Base-by-base conservation (phyloP, 306 rosid genomes). In the Quercus agrifolia region DNA sequence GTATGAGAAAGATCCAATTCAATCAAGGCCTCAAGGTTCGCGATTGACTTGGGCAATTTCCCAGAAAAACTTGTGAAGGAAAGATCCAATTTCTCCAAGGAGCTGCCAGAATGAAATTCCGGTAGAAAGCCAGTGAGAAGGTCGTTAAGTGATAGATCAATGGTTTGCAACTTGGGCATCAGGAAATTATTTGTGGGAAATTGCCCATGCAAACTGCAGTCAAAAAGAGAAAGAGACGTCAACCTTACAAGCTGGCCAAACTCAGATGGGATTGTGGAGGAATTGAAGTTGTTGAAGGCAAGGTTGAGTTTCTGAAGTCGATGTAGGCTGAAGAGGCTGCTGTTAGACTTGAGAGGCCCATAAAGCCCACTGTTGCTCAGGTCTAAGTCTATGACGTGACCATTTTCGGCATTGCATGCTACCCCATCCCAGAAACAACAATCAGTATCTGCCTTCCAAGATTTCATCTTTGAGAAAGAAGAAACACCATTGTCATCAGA, bases 381-480 rank as follows among this genome's bases (percentile, higher is more conserved):
- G 33, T 83, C 83, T 0, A 79, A 59, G 17, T 74, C 78, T 30
- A 75, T 70, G 57, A 79, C 81, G n/a, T 74, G 59, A 7, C 68
- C 71, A n/a, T 74, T 75, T 0, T 13, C 25, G 58, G 18, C 5
- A 33, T 79, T 66, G 1, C 87, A 76, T 2, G 23, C 54, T 20
- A 74, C 62, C 1, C 77, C 80, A 5, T 75, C 78, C 86, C 80
- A 77, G 20, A 17, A 3, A 31, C 79, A 82, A 12, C 86, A 78
- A 74, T 78, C 55, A 0, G 52, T 78, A 12, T 5, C 59, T 0
- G 49, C 69, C 3, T n/a, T 20, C 86, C 86, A 83, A 8, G 78
- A 83, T 2, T 30, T 11, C 44, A 38, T 38, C 10, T 38, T 38
- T 38, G 44, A 5, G 6, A 5, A 33, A 33, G 6, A 33, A 33